A percentile compares a stretch with the other conserved stretches of the same genome.
Conservation (phyloP, 306 rosid genomes). For the Corylus heterophylla region DNA sequence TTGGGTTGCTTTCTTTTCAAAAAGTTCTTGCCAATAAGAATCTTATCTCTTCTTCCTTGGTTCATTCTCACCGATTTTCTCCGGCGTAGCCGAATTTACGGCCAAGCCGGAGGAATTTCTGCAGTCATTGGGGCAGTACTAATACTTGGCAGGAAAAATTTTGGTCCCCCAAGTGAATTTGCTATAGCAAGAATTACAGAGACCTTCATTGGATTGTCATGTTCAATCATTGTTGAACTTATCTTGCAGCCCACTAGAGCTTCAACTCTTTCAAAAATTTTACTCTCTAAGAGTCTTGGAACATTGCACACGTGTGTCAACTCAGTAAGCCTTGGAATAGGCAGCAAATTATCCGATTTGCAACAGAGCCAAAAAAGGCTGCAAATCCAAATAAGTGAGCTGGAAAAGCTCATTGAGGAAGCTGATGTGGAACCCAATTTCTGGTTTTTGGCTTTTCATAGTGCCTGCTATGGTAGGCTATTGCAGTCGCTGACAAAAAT, state of each 20-base stretch:
- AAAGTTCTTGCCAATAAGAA: constrained; percentile 35
- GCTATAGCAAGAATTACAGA: constrained; percentile 58
- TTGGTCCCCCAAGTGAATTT: constrained; percentile 66
- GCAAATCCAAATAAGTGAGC: constrained; percentile 34
- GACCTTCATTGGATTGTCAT: constrained; percentile 60
- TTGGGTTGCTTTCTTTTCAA: constrained; percentile 57
- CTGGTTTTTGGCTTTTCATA: constrained; percentile 62
- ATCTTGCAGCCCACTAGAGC: constrained; percentile 58
- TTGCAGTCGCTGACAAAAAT: constrained; percentile 45
- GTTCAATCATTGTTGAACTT: constrained; percentile 55
- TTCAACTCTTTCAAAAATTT: constrained; percentile 43
- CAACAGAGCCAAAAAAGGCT: constrained; percentile 33
- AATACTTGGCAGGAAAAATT: constrained; percentile 53
- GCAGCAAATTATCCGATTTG: constrained; percentile 6
- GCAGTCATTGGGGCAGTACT: constrained; percentile 64
- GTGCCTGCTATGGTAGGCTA: constrained; percentile 44
- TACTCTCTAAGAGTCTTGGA: constrained; percentile 43
- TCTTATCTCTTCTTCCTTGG: constrained; percentile 72
- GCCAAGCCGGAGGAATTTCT: constrained; percentile 70
- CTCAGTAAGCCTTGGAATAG: constrained; percentile 29
- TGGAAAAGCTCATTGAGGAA: constrained; percentile 44
- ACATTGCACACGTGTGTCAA: constrained; percentile 40
- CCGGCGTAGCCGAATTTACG: constrained; percentile 60
- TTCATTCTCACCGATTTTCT: constrained; percentile 65
- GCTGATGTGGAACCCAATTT: constrained; percentile 71